phyloP scores from a whole-genome alignment of 495 filamentous ascomycete species.

The Neurospora sp. region DNA sequence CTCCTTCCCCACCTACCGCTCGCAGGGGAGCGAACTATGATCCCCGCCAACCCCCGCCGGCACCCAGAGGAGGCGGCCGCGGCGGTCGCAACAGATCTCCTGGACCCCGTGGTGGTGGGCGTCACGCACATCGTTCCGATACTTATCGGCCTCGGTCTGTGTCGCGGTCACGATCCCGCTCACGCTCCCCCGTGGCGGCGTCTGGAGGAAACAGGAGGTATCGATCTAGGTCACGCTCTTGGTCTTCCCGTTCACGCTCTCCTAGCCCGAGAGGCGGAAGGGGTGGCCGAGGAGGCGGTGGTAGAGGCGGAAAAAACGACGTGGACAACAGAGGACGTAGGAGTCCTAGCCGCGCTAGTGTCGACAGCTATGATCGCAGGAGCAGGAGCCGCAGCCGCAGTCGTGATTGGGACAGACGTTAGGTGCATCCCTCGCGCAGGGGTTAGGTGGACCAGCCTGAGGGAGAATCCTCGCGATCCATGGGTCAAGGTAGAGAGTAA shows the following conservation, averaged over 20 bases:
- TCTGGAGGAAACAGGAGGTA: constrained; percentile 26
- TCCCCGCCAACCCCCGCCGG: constrained; percentile 33
- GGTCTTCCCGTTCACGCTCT: constrained; percentile 41
- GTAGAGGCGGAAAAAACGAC: constrained; percentile 22
- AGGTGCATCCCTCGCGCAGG: not conserved
- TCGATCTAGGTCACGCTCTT: constrained; percentile 35
- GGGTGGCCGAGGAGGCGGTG: constrained; percentile 32
- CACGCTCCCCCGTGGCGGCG: constrained; percentile 23
- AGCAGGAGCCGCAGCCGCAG: constrained; percentile 20
- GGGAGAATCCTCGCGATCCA: not conserved
- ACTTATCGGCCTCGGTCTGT: constrained; percentile 42
- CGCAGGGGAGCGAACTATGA: constrained; percentile 40
- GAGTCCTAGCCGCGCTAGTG: constrained; percentile 55
- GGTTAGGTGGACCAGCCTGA: not conserved
- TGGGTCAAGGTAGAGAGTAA: not conserved
- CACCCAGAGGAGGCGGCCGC: constrained; percentile 20
- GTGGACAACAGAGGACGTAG: constrained; percentile 33
- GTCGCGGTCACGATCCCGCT: constrained; percentile 38
- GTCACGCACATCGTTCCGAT: constrained; percentile 38
- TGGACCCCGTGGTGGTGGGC: constrained; percentile 17
- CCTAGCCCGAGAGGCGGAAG: constrained; percentile 19
- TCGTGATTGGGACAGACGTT: constrained; percentile 9
- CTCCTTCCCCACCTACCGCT: constrained; percentile 39
- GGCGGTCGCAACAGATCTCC: constrained; percentile 18
- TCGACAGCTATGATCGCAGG: constrained; percentile 32